These are phyloP conservation scores for Aegilops sharonensis DNA, from an alignment of 176 grass and related monocot species.

Conservation along the genomic window DNA sequence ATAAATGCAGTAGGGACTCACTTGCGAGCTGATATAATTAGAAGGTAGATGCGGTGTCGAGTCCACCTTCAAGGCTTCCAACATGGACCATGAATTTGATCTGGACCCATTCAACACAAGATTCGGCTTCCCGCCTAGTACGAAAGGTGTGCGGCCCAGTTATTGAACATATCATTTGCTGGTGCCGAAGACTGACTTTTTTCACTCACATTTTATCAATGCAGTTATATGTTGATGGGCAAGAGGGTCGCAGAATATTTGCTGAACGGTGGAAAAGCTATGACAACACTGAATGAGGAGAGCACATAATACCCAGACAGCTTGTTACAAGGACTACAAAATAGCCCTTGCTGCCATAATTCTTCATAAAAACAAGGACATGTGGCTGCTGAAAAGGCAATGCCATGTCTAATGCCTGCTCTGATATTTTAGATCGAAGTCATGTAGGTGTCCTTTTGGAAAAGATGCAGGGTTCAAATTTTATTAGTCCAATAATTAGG, in stretches of 20 bases:
- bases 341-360: not conserved
- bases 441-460: not conserved
- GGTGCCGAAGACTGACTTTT: not conserved
- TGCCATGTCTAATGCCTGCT: slow-evolving; percentile 11
- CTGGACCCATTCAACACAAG: not conserved
- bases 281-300: not conserved
- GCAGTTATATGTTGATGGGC: not conserved
- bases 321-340: not conserved
- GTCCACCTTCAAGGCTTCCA: slow-evolving; percentile 22
- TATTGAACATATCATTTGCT: not conserved
- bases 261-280: not conserved
- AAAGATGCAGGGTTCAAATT: not conserved
- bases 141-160: not conserved
- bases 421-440: slow-evolving; percentile 16
- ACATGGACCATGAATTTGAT: slow-evolving; percentile 19
- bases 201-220: not conserved
- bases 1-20: slow-evolving; percentile 13
- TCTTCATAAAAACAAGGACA: not conserved
- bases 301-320: not conserved
- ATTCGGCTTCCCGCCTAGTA: not conserved
- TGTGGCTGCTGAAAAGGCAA: slow-evolving; percentile 13
- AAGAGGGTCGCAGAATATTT: not conserved
- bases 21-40: not conserved
- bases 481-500: slow-evolving; percentile 16
- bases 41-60: not conserved